A percentile compares a stretch with the other conserved stretches of the same genome.
phyloP scores from a whole-genome alignment of 2,329 filamentous ascomycete species.

The Fusarium clavum region DNA sequence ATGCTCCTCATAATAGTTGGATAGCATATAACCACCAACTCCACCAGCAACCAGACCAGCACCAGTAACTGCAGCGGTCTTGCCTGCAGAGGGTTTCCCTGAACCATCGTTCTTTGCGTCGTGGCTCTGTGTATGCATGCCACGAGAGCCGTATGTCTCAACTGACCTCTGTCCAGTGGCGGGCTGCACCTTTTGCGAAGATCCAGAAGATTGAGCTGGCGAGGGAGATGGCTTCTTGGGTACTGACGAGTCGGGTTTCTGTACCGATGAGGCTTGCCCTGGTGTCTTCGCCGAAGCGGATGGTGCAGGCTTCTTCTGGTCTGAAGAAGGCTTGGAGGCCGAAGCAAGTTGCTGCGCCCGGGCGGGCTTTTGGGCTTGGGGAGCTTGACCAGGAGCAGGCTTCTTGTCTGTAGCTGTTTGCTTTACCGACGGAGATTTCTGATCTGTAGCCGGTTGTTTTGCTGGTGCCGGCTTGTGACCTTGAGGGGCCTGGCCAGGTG shows the following conservation, averaged over 20 bases:
- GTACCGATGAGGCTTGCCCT: not conserved
- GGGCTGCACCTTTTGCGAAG: not conserved
- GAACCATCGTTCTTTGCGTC: not conserved
- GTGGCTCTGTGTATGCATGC: not conserved
- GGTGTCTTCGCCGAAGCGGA: too few relatives aligned
- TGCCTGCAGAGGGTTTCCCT: not conserved
- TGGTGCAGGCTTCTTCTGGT: not conserved
- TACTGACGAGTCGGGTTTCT: not conserved
- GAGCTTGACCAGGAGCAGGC: not conserved
- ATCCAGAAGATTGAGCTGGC: not conserved
- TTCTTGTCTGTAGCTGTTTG: not conserved
- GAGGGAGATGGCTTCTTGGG: not conserved
- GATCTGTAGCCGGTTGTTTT: not conserved
- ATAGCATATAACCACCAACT: conserved; percentile 3
- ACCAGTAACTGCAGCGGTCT: not conserved
- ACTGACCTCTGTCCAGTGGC: not conserved
- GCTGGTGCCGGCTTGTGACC: too few relatives aligned
- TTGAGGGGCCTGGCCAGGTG: not conserved
- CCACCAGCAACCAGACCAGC: not conserved
- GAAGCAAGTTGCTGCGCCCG: not conserved
- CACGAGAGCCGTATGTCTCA: not conserved
- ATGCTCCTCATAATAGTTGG: not conserved
- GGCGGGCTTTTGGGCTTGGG: not conserved
- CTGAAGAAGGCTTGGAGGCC: not conserved
- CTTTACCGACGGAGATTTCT: too few relatives aligned